Conservation (phyloP, 306 rosid genomes). For the Malus sieversii region DNA sequence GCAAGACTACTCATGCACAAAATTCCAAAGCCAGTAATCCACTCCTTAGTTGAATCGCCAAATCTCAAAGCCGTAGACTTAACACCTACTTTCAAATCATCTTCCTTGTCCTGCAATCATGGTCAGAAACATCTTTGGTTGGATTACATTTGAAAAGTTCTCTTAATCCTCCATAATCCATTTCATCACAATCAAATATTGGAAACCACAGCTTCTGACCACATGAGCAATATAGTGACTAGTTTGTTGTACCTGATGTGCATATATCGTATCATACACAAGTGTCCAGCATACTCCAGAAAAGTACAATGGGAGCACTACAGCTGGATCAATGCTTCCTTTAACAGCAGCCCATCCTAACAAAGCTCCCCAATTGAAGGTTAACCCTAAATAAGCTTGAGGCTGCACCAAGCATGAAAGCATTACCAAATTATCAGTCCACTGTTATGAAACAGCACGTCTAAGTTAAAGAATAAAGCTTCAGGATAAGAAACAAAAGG, state of each 20-base stretch:
- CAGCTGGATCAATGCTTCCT: slow-evolving; percentile 69
- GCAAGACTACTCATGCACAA: slow-evolving; percentile 69
- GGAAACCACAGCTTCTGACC: neutral
- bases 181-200: neutral
- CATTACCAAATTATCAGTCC: slow-evolving; percentile 8
- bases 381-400: slow-evolving; percentile 86
- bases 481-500: slow-evolving; percentile 7
- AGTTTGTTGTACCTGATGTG: slow-evolving; percentile 46
- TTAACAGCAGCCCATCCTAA: slow-evolving; percentile 89
- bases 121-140: neutral
- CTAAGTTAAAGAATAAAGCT: neutral
- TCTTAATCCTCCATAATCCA: neutral
- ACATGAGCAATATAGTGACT: neutral
- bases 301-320: slow-evolving; percentile 72
- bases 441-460: slow-evolving; percentile 17
- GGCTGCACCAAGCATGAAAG: slow-evolving; percentile 47
- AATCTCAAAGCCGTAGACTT: slow-evolving; percentile 94
- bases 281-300: slow-evolving; percentile 95
- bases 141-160: neutral
- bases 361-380: slow-evolving; percentile 93
- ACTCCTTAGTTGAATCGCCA: slow-evolving; percentile 72
- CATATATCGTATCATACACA: slow-evolving; percentile 86
- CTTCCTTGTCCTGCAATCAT: slow-evolving; percentile 76
- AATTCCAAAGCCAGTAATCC: slow-evolving; percentile 72
- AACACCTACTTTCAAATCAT: slow-evolving; percentile 84